phyloP scores from a whole-genome alignment of 2,329 filamentous ascomycete genomes.

The Laburnicola sp. region DNA sequence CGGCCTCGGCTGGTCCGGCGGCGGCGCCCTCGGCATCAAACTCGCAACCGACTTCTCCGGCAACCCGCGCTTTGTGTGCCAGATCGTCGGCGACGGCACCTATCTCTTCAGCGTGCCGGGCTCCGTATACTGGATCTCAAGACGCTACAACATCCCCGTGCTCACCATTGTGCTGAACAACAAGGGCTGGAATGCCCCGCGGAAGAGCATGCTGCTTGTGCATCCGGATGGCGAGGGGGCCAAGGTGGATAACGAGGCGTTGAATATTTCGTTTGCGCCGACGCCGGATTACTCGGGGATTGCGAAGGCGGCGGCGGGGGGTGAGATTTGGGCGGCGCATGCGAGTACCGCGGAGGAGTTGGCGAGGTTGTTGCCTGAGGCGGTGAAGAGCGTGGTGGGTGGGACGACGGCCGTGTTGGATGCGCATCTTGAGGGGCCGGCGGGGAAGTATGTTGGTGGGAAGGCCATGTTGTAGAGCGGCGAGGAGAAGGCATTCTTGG shows the following conservation, averaged over 20 bases:
- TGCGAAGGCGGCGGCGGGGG: slow-evolving; percentile 66
- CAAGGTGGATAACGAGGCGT: slow-evolving; percentile 63
- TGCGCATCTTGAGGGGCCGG: slow-evolving; percentile 59
- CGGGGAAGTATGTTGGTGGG: slow-evolving; percentile 56
- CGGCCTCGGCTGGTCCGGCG: slow-evolving; percentile 79
- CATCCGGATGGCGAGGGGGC: slow-evolving; percentile 66
- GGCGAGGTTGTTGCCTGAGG: slow-evolving; percentile 57
- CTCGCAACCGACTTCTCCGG: slow-evolving; percentile 63
- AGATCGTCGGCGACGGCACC: slow-evolving; percentile 68
- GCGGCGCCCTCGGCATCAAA: slow-evolving; percentile 74
- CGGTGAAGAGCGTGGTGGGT: slow-evolving; percentile 60
- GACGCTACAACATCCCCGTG: slow-evolving; percentile 67
- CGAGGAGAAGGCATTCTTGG: background rate
- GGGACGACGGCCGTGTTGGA: slow-evolving; percentile 66
- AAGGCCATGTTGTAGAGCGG: slow-evolving; percentile 15
- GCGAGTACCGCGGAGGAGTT: slow-evolving; percentile 62
- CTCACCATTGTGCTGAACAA: slow-evolving; percentile 71
- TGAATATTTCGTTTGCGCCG: slow-evolving; percentile 68
- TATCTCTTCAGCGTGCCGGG: slow-evolving; percentile 68
- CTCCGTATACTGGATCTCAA: slow-evolving; percentile 69
- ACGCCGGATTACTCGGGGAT: slow-evolving; percentile 70
- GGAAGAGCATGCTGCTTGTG: slow-evolving; percentile 63
- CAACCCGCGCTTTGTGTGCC: slow-evolving; percentile 43
- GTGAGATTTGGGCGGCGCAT: slow-evolving; percentile 63
- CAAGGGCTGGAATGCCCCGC: slow-evolving; percentile 70